phyloP scores from a whole-genome alignment of 805 yeast species.

The Wickerhamiella occidentalis region DNA sequence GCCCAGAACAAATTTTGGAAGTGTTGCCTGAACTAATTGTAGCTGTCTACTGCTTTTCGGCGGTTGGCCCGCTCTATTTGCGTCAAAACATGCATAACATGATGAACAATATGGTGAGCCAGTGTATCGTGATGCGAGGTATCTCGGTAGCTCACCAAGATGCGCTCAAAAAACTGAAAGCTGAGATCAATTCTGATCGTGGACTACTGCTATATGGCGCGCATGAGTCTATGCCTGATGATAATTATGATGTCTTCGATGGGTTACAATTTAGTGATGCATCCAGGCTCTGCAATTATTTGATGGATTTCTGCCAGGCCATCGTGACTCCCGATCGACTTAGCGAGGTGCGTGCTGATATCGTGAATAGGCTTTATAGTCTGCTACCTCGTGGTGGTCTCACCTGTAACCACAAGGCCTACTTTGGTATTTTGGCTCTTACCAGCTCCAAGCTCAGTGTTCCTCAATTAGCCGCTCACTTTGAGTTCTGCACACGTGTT shows the following conservation, averaged over 20 bases:
- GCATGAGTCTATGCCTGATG: slow-evolving; percentile 3
- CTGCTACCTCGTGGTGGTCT: background rate
- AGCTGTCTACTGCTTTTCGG: background rate
- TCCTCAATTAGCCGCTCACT: background rate
- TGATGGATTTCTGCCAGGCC: background rate
- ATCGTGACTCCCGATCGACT: background rate
- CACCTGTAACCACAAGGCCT: background rate
- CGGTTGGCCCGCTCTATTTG: background rate
- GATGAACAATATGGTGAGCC: slow-evolving; percentile 1
- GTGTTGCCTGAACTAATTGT: slow-evolving; percentile 1
- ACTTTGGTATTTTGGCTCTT: background rate
- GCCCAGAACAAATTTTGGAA: background rate
- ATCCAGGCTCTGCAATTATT: background rate
- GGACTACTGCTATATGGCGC: slow-evolving; percentile 9
- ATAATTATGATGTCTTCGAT: slow-evolving; percentile 1
- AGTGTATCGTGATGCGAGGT: background rate
- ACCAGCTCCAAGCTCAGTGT: background rate
- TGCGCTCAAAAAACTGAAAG: background rate
- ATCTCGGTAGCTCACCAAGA: background rate
- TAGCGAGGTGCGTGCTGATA: background rate
- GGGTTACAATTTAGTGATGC: background rate
- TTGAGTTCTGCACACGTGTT: background rate
- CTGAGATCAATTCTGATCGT: background rate
- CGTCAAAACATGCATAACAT: background rate
- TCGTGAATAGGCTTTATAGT: too few species aligned